These are phyloP conservation scores for Amphibolis antarctica DNA, from an alignment of 106 monocot genomes.

Conservation along the genomic window DNA sequence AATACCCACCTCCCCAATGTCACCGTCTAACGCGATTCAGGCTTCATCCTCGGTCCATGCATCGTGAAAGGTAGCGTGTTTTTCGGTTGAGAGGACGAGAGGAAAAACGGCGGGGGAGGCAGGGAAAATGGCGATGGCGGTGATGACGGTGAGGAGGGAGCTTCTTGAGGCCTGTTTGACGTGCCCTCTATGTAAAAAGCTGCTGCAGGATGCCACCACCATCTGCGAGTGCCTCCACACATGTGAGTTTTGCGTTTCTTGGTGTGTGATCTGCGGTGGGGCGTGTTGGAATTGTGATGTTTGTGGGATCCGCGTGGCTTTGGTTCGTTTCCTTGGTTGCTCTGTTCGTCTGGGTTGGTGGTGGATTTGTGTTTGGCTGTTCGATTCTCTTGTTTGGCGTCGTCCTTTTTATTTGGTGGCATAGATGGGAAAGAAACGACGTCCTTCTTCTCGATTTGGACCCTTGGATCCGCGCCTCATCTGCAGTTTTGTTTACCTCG, in stretches of 20 bases:
- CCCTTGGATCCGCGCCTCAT: too few relatives aligned
- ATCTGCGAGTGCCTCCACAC: constrained; percentile 87
- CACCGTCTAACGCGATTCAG: neutral
- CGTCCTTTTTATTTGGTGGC: too few relatives aligned
- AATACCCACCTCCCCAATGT: neutral
- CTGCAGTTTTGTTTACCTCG: too few relatives aligned
- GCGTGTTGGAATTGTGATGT: neutral
- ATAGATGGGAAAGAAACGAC: too few relatives aligned
- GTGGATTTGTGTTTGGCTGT: neutral
- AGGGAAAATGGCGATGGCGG: constrained; percentile 20
- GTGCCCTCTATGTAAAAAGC: constrained; percentile 66
- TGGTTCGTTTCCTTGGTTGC: neutral
- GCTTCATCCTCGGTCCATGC: neutral
- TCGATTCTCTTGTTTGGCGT: too few relatives aligned
- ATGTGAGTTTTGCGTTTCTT: constrained; percentile 36
- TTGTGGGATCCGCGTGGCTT: neutral
- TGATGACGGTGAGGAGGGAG: constrained; percentile 42
- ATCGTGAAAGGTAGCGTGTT: neutral
- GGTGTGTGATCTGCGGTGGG: neutral
- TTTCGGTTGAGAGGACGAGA: neutral
- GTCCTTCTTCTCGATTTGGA: too few relatives aligned
- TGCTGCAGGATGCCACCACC: constrained; percentile 74
- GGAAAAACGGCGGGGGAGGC: constrained; percentile 20
- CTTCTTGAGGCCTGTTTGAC: constrained; percentile 53
- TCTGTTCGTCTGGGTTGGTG: neutral